Base-by-base conservation (phyloP, 2,329 filamentous ascomycete genomes). In the Botrytis fabae region DNA sequence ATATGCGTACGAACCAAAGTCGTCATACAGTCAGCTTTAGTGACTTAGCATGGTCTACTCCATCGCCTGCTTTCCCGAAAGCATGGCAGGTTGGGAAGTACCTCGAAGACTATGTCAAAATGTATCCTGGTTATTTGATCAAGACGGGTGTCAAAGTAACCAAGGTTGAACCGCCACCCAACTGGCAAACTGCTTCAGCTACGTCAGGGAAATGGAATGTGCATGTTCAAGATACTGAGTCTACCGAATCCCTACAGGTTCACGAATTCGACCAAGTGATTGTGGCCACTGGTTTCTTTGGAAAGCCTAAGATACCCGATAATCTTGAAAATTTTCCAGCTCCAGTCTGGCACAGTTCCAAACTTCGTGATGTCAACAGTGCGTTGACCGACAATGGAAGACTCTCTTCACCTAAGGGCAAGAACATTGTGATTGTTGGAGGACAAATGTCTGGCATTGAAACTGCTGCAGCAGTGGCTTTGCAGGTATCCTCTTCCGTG, bases 391-490 rank as follows among this genome's bases (percentile, higher is more conserved):
- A 81, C 18, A 72, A 71, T 59, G 76, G 32, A 77, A 81, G 0
- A 80, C 83, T 2, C 72, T 75, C 18, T 68, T 73, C 7, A 77
- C 78, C 0, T 1, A 61, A 71, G 8, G 84, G 85, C 1, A 87
- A 88, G 28, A 93, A 90, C 78, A 89, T 96, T 25, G 84, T 94
- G 1, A 85, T 97, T 0, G 88, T 94, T 1, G 93, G 93, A 0
- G 93, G 93, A 0, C 92, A 94, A 78, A 94, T 96, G 87, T 95
- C 93, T 2, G 93, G 93, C 0, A 88, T 92, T 8, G 93, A 97
- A 83, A 91, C 91, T 66, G 91, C 93, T 0, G 90, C 89, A 16
- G 90, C 90, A 2, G 88, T 95, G 68, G 92, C 92, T 18, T 85
- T 89, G 7, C 89, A 94, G 75, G 81, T 95, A 1, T 95, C 93